A percentile compares a stretch with the other conserved stretches of the same genome.
Conservation (phyloP, 306 rosid species). For the Vigna hirtella region DNA sequence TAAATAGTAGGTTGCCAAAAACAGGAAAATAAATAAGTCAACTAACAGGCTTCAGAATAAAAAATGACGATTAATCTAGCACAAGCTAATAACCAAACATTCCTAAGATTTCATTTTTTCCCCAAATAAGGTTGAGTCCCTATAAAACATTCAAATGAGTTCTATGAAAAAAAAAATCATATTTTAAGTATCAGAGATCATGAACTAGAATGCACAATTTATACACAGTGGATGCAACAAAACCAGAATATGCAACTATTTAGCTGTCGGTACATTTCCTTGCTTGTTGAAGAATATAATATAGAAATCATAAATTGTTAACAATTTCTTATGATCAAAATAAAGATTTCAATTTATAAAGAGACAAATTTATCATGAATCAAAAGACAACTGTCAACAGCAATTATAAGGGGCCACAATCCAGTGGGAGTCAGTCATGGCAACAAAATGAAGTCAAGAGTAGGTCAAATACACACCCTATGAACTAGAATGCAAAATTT, state of each 20-base stretch:
- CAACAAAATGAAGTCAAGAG: too few species aligned
- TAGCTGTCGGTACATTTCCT: constrained; percentile 6
- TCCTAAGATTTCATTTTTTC: not conserved
- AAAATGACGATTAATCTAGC: constrained; percentile 19
- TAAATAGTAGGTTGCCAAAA: constrained; percentile 10
- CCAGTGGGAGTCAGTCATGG: too few species aligned
- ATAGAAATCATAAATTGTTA: constrained; percentile 9
- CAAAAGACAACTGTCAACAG: too few species aligned
- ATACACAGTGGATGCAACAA: not conserved
- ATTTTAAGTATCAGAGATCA: constrained; percentile 5
- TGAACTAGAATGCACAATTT: not conserved
- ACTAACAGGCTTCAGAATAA: constrained; percentile 35
- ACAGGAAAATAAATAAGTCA: not conserved
- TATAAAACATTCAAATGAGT: constrained; percentile 19
- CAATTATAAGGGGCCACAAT: too few species aligned
- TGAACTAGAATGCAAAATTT: too few species aligned
- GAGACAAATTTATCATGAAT: too few species aligned
- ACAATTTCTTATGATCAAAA: not conserved
- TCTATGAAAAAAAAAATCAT: constrained; percentile 30
- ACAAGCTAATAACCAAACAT: constrained; percentile 27
- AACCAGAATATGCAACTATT: constrained; percentile 36
- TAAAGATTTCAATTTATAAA: not conserved
- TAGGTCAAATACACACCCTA: too few species aligned
- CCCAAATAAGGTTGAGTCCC: constrained; percentile 5
- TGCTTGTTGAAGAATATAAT: constrained; percentile 20